Base-by-base conservation (phyloP, 352 stramenopile species). In the Peronospora destructor region DNA sequence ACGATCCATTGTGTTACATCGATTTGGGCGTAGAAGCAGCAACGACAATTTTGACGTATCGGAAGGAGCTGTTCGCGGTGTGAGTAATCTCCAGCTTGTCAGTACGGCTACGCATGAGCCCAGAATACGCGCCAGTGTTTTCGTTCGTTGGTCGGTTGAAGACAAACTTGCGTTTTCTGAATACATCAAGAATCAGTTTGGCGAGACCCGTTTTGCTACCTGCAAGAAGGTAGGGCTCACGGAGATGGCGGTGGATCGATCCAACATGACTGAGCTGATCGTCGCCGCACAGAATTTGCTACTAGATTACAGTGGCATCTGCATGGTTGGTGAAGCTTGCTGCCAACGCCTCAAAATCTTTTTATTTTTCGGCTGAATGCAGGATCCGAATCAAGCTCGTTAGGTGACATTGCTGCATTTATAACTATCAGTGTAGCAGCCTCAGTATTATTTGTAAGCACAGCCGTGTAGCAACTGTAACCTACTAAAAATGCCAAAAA, bases 271-370 rank as follows among this genome's bases (percentile, higher is more conserved):
- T n/a, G 70, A 87, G 51, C 47, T 79, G 11, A 44, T 75, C 6
- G 28, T 82, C 14, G 75, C 73, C 19, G 64, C 74, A 25, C 71
- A 86, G 56, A 91, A 91, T 48, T 54, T 91, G 39, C 63, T 81
- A 21, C 51, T 86, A 9, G 76, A 91, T 58, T 70, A 55, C 36
- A 52, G 56, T 37, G 65, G 52, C 29, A 46, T 83, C 19, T 65
- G 67, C 44, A 59, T 79, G 8, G 62, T 67, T 6, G 54, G 74
- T 38, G 69, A 87, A 39, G 73, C 83, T 35, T 68, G 66, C 44
- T 54, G 59, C 38, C 64, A 81, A 14, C 74, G 79, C 4, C 64
- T 91, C 16, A 84, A 84, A 59, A 87, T 88, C 41, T 87, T 83
- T 55, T 45, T 91, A 26, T 68, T 84, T 55, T 90, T 80, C 42